Evolutionary conservation across 306 rosid genomes (phyloP), one percentile per base, ranked within the genome.

Genomic region (Castanopsis chinensis): DNA sequence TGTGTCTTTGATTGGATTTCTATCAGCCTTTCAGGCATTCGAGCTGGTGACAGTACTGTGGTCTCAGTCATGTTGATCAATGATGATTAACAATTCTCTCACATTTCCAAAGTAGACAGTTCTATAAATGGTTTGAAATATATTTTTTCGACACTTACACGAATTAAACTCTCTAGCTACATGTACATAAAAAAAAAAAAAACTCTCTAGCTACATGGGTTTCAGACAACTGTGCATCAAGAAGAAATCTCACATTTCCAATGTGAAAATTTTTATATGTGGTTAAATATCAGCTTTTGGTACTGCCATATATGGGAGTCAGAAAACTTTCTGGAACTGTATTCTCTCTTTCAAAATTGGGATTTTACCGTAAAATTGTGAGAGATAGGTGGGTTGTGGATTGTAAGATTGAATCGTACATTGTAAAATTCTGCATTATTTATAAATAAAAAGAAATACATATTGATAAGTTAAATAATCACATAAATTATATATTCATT

Each of bases 31-130:
- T 23, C 32, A 23, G 32, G 65, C 12, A 59, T 9, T 59, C 5
- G 30, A 4, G 32, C 65, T 59, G 28, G 65, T 59, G 65, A 59
- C 32, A 27, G 14, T 27, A 59, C 53, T 12, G 25, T 59, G 14
- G 32, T 59, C 23, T 25, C 72, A 25, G 49, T 74, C 69, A 18
- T 19, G 8, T 75, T 28, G 15, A 45, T 64, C 30, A 54, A 56
- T 27, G 15, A 45, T 64, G 49, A 54, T 69, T 27, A 37, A 71
- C 69, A 8, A 45, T 53, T 78, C 71, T 79, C 71, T 71, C 71
- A 6, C 41, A 27, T 45, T 79, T 60, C 61, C 72, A 79, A 45
- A 61, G 64, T 2, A 41, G 56, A 71, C 77, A 25, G 82, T 72
- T 71, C 82, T 49, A 60, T 49, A 58, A 59, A 58, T 57, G 72